phyloP scores from a whole-genome alignment of 306 rosid genomes.

The Lablab purpureus region DNA sequence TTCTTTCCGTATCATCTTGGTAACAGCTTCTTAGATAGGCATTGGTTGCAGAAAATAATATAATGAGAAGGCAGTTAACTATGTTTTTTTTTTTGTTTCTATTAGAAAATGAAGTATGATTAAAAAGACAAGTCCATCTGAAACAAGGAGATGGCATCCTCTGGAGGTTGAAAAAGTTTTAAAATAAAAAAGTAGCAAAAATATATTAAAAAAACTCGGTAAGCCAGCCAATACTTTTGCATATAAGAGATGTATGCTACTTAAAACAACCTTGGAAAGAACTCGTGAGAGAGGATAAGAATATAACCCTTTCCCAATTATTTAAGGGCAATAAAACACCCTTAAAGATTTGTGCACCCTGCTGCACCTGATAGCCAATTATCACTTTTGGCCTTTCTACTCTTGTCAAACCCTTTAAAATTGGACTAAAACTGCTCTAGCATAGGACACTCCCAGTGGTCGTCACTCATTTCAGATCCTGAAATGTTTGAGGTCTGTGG shows the following conservation, averaged over 20 bases:
- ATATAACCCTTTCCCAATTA: not conserved
- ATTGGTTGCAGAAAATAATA: not conserved
- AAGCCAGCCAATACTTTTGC: slow-evolving; percentile 14
- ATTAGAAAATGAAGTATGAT: not conserved
- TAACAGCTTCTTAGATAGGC: not conserved
- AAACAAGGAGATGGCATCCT: not conserved
- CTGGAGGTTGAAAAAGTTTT: not conserved
- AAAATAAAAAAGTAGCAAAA: not conserved
- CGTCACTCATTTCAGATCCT: not conserved
- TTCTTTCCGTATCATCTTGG: not conserved
- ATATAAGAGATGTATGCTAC: slow-evolving; percentile 10
- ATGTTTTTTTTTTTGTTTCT: not conserved
- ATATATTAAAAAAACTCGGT: slow-evolving; percentile 22
- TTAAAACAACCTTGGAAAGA: slow-evolving; percentile 20
- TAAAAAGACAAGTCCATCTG: not conserved
- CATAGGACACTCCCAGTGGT: slow-evolving; percentile 1
- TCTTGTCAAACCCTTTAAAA: not conserved
- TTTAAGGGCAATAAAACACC: not conserved
- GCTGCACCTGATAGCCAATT: slow-evolving; percentile 9
- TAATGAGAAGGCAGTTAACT: not conserved
- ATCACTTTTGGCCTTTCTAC: not conserved
- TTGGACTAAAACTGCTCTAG: not conserved
- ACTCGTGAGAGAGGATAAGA: not conserved
- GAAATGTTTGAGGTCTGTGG: slow-evolving; percentile 16
- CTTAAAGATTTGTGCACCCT: slow-evolving; percentile 17